These are phyloP conservation scores for Ogataea methanolica DNA, from an alignment of 805 yeast species.

Conservation along the genomic window DNA sequence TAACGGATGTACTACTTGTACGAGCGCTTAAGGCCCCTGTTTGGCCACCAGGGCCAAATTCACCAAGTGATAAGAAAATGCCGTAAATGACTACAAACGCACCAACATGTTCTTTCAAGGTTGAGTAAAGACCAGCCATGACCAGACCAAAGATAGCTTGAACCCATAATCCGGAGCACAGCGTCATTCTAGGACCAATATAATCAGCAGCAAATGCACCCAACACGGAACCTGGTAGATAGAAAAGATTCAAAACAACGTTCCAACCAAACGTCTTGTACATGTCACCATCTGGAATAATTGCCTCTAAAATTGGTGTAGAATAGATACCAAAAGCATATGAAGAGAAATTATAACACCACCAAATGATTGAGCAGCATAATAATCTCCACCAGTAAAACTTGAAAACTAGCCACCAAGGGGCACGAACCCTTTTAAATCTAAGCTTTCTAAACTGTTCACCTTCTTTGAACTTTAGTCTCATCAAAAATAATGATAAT, in stretches of 20 bases:
- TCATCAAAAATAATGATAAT: conserved; percentile 65
- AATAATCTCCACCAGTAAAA: conserved; percentile 79
- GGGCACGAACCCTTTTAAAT: conserved; percentile 60
- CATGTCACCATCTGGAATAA: conserved; percentile 57
- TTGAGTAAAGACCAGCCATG: conserved; percentile 69
- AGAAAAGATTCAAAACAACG: conserved; percentile 80
- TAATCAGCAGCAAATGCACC: conserved; percentile 85
- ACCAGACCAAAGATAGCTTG: conserved; percentile 80
- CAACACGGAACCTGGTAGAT: conserved; percentile 82
- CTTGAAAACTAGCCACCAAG: conserved; percentile 65
- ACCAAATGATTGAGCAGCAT: conserved; percentile 79
- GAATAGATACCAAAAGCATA: conserved; percentile 89
- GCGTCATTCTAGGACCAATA: conserved; percentile 81
- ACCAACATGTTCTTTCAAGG: conserved; percentile 57
- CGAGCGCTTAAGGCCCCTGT: conserved; percentile 85
- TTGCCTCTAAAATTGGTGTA: conserved; percentile 54
- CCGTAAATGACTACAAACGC: conserved; percentile 86
- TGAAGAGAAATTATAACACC: conserved; percentile 80
- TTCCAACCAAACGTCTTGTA: conserved; percentile 88
- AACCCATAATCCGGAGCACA: conserved; percentile 58
- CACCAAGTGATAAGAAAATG: conserved; percentile 82
- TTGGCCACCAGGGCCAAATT: conserved; percentile 92
- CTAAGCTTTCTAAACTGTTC: conserved; percentile 65
- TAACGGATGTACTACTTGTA: conserved; percentile 77
- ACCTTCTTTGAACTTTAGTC: conserved; percentile 72